Conservation (phyloP, 257 asterid genomes). For the Marsdenia floribunda region DNA sequence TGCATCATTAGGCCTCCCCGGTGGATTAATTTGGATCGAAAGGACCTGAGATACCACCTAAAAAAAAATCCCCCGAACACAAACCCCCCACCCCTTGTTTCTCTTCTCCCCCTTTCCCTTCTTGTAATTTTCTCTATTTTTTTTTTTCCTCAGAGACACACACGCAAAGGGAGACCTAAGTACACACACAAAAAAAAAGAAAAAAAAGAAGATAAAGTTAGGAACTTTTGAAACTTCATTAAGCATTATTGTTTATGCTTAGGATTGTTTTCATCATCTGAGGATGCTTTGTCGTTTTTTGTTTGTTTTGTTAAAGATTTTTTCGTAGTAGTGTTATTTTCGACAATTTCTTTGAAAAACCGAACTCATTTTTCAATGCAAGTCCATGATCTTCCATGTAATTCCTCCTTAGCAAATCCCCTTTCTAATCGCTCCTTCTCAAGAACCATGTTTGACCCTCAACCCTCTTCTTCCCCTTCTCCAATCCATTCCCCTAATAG, state of each 20-base stretch:
- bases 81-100: background rate
- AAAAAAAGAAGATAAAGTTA: background rate
- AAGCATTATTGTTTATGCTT: constrained; percentile 6
- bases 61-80: background rate
- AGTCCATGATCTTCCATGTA: constrained; percentile 41
- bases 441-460: constrained; percentile 33
- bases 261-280: constrained; percentile 4
- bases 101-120: constrained; percentile 7
- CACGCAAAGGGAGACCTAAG: background rate
- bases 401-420: constrained; percentile 27
- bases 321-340: background rate
- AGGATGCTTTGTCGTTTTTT: background rate
- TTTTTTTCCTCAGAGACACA: background rate
- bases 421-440: constrained; percentile 26
- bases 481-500: constrained; percentile 53
- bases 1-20: too few species aligned
- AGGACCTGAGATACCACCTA: too few species aligned
- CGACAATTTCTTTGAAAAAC: constrained; percentile 11
- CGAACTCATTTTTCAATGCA: constrained; percentile 27
- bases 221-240: background rate
- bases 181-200: background rate
- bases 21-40: too few species aligned
- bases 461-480: constrained; percentile 40
- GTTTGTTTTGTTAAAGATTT: background rate
- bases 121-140: constrained; percentile 1